Conservation (phyloP, 805 yeast species). For the Metschnikowia cubensis region DNA sequence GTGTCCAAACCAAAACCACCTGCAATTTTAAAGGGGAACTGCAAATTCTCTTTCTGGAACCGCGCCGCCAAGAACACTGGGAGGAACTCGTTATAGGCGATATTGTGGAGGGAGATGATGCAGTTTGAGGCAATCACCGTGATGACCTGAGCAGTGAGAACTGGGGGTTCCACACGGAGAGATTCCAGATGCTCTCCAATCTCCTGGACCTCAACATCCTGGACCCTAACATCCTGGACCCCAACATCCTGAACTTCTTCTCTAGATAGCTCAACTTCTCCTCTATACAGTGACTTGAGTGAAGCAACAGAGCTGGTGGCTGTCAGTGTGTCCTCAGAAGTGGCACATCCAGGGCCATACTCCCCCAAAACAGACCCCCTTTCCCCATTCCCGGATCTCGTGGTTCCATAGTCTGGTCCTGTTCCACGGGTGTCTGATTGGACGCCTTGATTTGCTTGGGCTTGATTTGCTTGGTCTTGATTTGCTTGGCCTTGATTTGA, state of each 20-base stretch:
- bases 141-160: conserved; percentile 30
- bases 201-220: too few species aligned
- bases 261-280: too few species aligned
- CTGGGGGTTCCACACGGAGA: neutral
- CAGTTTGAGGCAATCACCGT: conserved; percentile 32
- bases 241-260: too few species aligned
- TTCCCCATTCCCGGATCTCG: too few species aligned
- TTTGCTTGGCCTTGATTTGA: too few species aligned
- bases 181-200: too few species aligned
- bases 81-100: conserved; percentile 33
- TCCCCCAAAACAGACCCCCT: neutral
- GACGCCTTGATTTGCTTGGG: too few species aligned
- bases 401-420: too few species aligned
- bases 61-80: conserved; percentile 36
- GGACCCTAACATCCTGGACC: too few species aligned
- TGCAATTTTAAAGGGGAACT: conserved; percentile 32
- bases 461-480: too few species aligned
- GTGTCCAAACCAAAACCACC: conserved; percentile 37
- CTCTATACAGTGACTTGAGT: neutral
- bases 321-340: neutral
- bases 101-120: conserved; percentile 30
- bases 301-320: neutral
- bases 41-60: conserved; percentile 22
- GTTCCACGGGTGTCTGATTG: too few species aligned
- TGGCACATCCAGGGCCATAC: neutral